Percentiles rank a stretch among this genome's conserved stretches.
Evolutionary conservation across 257 asterid species (phyloP).

Genomic region (Primulina huaijiensis): DNA sequence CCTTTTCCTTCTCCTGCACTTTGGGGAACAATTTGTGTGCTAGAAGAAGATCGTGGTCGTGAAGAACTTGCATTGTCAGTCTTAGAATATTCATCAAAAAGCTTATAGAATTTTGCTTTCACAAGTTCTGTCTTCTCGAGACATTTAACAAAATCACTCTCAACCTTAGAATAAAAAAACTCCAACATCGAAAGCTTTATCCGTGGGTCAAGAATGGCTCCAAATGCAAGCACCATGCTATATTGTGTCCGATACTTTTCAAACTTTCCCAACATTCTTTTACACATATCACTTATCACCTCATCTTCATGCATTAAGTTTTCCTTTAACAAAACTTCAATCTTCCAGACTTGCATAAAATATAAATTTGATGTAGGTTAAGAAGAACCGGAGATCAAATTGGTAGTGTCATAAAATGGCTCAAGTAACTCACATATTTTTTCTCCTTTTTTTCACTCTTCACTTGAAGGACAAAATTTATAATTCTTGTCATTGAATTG

Average conservation of each 20-base stretch:
- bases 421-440: neutral
- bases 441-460: neutral
- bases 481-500: neutral
- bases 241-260: neutral
- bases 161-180: neutral
- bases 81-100: neutral
- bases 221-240: conserved; percentile 8
- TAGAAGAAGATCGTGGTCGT: too few relatives aligned
- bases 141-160: neutral
- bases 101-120: too few relatives aligned
- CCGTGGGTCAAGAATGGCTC: neutral
- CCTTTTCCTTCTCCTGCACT: neutral
- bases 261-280: neutral
- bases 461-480: neutral
- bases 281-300: neutral
- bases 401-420: too few relatives aligned
- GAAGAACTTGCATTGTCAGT: neutral
- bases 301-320: neutral
- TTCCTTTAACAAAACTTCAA: neutral
- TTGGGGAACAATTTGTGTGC: neutral
- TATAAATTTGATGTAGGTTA: too few relatives aligned
- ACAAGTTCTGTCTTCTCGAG: too few relatives aligned
- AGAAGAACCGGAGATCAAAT: conserved; percentile 1
- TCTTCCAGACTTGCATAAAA: neutral
- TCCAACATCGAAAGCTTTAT: neutral